Evolutionary conservation across 176 grass and related monocot species (phyloP).

Genomic region (Dactylis glomerata): DNA sequence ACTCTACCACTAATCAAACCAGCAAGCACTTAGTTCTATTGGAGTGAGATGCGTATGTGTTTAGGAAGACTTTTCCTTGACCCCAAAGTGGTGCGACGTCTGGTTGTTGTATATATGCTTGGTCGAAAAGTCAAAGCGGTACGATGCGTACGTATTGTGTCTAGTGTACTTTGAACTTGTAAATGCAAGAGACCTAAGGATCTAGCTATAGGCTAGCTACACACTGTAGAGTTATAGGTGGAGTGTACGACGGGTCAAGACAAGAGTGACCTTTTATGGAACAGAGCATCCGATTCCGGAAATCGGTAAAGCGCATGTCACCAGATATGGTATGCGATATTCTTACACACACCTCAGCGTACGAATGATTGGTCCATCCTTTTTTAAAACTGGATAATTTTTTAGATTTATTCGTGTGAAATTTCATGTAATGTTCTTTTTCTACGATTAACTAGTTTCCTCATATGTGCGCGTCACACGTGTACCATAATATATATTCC

Average conservation of each 20-base stretch:
- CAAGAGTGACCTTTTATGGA: conserved; percentile 47
- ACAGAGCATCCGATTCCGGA: neutral
- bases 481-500: no score
- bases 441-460: neutral
- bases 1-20: neutral
- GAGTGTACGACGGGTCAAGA: conserved; percentile 50
- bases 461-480: neutral
- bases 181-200: neutral
- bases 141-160: conserved; percentile 39
- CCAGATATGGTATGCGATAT: neutral
- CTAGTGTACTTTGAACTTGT: conserved; percentile 42
- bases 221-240: neutral
- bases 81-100: neutral
- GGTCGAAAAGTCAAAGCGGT: conserved; percentile 32
- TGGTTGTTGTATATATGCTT: neutral
- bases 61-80: neutral
- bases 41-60: neutral
- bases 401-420: conserved; percentile 42
- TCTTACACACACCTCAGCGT: neutral
- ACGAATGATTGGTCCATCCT: neutral
- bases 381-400: neutral
- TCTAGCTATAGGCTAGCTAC: neutral
- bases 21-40: neutral
- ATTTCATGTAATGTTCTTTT: conserved; percentile 21
- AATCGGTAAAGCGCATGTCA: neutral